Evolutionary conservation across 2,329 filamentous ascomycete genomes (phyloP).

Genomic region (Simplicillium aogashimaense): DNA sequence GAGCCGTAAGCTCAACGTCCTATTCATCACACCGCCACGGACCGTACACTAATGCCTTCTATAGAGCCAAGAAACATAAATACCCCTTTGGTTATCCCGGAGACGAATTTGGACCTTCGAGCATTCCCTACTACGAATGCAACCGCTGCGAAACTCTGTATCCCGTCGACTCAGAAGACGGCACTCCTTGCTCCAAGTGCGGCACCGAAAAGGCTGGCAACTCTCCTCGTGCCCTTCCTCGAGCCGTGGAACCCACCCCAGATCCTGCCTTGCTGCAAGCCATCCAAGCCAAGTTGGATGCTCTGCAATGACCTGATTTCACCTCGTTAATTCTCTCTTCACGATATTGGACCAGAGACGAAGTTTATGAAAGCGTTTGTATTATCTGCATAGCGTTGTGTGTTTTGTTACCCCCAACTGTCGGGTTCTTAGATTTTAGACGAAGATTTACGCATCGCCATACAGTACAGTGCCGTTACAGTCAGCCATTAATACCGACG

Average conservation of each 20-base stretch:
- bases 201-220: slow-evolving; percentile 47
- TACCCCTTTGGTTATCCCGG: slow-evolving; percentile 63
- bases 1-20: slow-evolving; percentile 56
- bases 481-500: too few species aligned
- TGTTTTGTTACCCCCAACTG: too few species aligned
- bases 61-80: slow-evolving; percentile 55
- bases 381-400: too few species aligned
- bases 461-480: too few species aligned
- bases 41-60: not conserved
- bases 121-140: slow-evolving; percentile 47
- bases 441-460: too few species aligned
- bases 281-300: slow-evolving; percentile 45
- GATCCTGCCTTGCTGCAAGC: slow-evolving; percentile 50
- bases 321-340: too few species aligned
- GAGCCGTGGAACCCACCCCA: slow-evolving; percentile 49
- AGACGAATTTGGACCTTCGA: slow-evolving; percentile 45
- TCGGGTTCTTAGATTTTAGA: too few species aligned
- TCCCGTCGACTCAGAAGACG: slow-evolving; percentile 36
- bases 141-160: slow-evolving; percentile 53
- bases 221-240: slow-evolving; percentile 49
- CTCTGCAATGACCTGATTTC: slow-evolving; percentile 17
- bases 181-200: slow-evolving; percentile 49
- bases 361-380: too few species aligned
- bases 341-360: too few species aligned
- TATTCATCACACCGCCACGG: not conserved